Base-by-base conservation (phyloP, 495 filamentous ascomycete genomes). In the Echria macrotheca region DNA sequence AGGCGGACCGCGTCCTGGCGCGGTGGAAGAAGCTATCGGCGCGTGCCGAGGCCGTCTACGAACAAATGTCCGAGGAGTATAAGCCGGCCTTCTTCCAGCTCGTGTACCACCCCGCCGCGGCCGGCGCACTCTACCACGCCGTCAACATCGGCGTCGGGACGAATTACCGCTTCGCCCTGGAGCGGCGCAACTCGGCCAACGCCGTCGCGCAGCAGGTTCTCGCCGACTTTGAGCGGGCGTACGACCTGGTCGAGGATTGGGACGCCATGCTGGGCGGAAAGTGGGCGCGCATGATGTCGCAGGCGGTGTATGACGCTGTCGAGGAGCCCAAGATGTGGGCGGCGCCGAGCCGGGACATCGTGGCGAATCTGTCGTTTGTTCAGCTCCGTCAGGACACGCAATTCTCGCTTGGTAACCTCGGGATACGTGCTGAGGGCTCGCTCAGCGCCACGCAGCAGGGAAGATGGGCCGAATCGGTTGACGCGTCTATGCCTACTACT, bases 251-350 rank as follows among this genome's bases (percentile, higher is more conserved):
- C 0, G 63, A 74, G 36, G 59, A 72, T 36, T 85, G 82, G 53
- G 75, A 84, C 54, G 62, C 65, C 4, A 63, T 85, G 12, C 51
- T 80, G 1, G 61, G 63, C 41, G 82, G 82, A 0, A 84, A 83
- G 58, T 86, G 82, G 81, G 76, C 74, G 39, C 72, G 81, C 56
- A 79, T 85, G 57, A 74, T 82, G 60, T 54, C 54, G n/a, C 62
- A 65, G 38, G 47, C 62, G 21, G 45, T 59, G 29, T 65, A 67
- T 49, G 66, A 68, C n/a, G 63, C 67, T 49, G 52, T 69, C 23
- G 57, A 60, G 25, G 61, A 68, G 47, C 47, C 56, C 8, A 55
- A 51, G 22, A 59, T 60, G 51, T 73, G 74, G 77, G 77, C 80
- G 43, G 75, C 75, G 47, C 70, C 79, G 4, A 77, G 80, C 61